A percentile compares a stretch with the other conserved stretches of the same genome.
These are phyloP conservation scores for Hondaea fermentalgiana DNA, from an alignment of 108 stramenopile species.

Conservation along the genomic window DNA sequence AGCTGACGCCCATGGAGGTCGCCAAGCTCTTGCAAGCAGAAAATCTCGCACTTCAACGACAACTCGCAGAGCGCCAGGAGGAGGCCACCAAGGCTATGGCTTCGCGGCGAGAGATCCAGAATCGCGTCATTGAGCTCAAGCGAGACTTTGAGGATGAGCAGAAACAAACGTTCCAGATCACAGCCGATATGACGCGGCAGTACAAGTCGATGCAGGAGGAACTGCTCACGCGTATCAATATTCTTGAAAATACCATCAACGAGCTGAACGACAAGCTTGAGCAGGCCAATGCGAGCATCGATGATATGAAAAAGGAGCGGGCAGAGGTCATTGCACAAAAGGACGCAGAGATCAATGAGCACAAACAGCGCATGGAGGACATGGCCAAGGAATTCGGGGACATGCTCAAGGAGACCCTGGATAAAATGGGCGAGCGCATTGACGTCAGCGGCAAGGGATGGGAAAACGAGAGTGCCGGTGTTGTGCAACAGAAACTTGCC, in stretches of 20 bases:
- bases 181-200: constrained; percentile 67
- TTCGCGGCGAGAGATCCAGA: constrained; percentile 39
- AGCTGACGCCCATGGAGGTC: constrained; percentile 14
- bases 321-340: constrained; percentile 54
- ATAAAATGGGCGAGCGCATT: constrained; percentile 57
- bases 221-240: constrained; percentile 61
- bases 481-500: background rate
- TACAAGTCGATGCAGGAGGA: constrained; percentile 77
- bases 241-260: constrained; percentile 57
- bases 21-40: constrained; percentile 15
- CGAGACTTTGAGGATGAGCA: constrained; percentile 56
- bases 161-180: constrained; percentile 52
- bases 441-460: constrained; percentile 33
- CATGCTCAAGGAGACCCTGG: constrained; percentile 59
- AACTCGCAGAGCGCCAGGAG: constrained; percentile 12
- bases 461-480: background rate
- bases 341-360: constrained; percentile 52
- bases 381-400: constrained; percentile 65
- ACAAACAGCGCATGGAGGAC: constrained; percentile 58
- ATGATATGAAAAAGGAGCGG: constrained; percentile 31
- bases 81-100: constrained; percentile 26
- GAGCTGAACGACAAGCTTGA: constrained; percentile 61
- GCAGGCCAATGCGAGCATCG: constrained; percentile 34
- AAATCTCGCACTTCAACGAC: background rate
- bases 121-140: constrained; percentile 43